phyloP scores from a whole-genome alignment of 2,329 filamentous ascomycete genomes.

The Orbilia oligospora region DNA sequence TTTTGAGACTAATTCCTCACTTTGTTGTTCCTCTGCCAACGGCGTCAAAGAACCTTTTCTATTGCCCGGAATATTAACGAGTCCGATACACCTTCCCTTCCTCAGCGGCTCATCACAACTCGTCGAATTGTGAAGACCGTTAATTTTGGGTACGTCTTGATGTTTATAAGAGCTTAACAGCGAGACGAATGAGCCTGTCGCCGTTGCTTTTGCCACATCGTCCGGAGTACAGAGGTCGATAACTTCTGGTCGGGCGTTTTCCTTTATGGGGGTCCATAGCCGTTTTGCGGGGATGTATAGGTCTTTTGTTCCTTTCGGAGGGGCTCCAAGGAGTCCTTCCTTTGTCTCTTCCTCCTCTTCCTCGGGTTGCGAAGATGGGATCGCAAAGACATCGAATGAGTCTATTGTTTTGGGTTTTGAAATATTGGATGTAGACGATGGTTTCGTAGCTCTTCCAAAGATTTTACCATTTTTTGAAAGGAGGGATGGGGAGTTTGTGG shows the following conservation, averaged over 20 bases:
- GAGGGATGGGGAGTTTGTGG: conserved; percentile 36
- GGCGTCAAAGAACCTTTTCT: not conserved
- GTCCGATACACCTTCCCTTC: conserved; percentile 35
- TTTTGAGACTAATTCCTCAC: conserved; percentile 18
- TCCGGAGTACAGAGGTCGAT: conserved; percentile 56
- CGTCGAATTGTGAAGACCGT: no score
- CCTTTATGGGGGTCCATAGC: conserved; percentile 50
- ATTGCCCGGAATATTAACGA: conserved; percentile 28
- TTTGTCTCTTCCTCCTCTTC: not conserved
- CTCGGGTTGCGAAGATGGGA: conserved; percentile 41
- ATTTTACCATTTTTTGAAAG: conserved; percentile 43
- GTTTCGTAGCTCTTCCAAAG: conserved; percentile 33
- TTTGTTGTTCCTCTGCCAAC: not conserved
- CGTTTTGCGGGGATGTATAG: conserved; percentile 48
- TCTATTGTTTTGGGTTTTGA: conserved; percentile 18
- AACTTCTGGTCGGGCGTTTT: conserved; percentile 42
- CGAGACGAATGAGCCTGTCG: conserved; percentile 22
- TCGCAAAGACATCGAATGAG: conserved; percentile 42
- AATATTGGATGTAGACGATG: not conserved
- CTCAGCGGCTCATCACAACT: conserved; percentile 24
- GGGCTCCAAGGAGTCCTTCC: conserved; percentile 24
- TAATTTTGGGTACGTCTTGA: not conserved
- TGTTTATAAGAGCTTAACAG: conserved; percentile 38
- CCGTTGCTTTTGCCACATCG: conserved; percentile 20
- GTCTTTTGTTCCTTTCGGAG: conserved; percentile 43